phyloP scores from a whole-genome alignment of 495 filamentous ascomycete genomes.

The Neurospora sp. region DNA sequence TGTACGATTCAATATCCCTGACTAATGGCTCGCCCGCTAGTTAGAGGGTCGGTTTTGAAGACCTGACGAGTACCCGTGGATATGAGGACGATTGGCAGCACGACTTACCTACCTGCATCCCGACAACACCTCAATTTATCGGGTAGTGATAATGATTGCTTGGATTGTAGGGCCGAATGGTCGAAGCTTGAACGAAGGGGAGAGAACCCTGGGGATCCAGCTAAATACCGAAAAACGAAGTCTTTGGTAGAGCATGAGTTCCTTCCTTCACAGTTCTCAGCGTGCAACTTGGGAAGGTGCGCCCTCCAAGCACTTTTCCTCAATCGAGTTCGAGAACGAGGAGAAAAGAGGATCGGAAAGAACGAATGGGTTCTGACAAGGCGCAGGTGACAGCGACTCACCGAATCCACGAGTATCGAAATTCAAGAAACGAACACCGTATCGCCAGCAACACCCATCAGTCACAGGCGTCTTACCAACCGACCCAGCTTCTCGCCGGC shows the following conservation, averaged over 20 bases:
- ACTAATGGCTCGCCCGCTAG: too few relatives aligned
- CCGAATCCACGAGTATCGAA: not conserved
- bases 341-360: not conserved
- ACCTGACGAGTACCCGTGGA: not conserved
- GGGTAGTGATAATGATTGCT: not conserved
- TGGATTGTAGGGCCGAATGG: not conserved
- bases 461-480: not conserved
- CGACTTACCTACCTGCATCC: not conserved
- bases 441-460: not conserved
- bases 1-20: too few relatives aligned
- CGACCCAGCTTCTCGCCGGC: too few relatives aligned
- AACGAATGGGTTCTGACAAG: not conserved
- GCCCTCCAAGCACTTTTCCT: not conserved
- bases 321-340: not conserved
- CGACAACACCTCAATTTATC: not conserved
- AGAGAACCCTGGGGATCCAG: not conserved
- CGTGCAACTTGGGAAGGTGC: not conserved
- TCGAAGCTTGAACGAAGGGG: not conserved
- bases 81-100: not conserved
- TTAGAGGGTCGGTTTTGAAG: too few relatives aligned
- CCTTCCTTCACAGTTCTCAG: not conserved
- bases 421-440: not conserved
- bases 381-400: not conserved
- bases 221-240: not conserved
- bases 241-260: not conserved